Evolutionary conservation across 768 basidiomycete species (phyloP), one percentile per base, ranked within the genome.

Genomic region (Suillus spraguei): DNA sequence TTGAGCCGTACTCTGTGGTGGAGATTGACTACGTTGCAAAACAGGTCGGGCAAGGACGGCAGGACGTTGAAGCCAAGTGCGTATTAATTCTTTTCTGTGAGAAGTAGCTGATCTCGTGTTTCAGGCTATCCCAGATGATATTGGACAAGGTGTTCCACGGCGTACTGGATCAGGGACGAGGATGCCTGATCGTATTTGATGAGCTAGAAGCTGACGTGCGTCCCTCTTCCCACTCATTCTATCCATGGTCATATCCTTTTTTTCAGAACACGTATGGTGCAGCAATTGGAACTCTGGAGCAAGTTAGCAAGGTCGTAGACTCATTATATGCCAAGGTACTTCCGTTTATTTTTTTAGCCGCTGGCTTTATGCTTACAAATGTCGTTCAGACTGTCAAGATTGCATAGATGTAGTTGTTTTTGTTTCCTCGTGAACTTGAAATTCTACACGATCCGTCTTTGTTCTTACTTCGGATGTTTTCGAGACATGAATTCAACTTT

Each of bases 71-170:
- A 77, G 85, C 88, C 24, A 99, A 97, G 95, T 95, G 65, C 66
- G 89, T 79, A 22, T 28, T 56, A 17, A 20, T 1, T 16, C 28
- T 14, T 1, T 1, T 10, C 17, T 13, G n/a, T 6, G 38, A 33
- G 35, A n/a, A 13, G 59, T 62, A 35, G 28, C 33, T 70, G 53
- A 72, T 50, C 1, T 52, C 28, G 35, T 61, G 6, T 22, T 38
- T 6, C 68, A 97, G 96, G 73, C 79, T 99, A 33, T 95, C 92
- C 36, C 97, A 99, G 74, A 99, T 99, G 97, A 99, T 99, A 65
- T 80, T 98, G 42, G 97, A 98, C 78, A 96, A 96, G 69, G 87
- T 96, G 2, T 85, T 99, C 66, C 86, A 94, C 65, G 97, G 97
- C 6, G 95, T 99, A 1, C 82, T 99, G n/a, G 97, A 99, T 74